These are phyloP conservation scores for Irpex rosettiformis DNA, from an alignment of 1,284 basidiomycete genomes.

Conservation along the genomic window DNA sequence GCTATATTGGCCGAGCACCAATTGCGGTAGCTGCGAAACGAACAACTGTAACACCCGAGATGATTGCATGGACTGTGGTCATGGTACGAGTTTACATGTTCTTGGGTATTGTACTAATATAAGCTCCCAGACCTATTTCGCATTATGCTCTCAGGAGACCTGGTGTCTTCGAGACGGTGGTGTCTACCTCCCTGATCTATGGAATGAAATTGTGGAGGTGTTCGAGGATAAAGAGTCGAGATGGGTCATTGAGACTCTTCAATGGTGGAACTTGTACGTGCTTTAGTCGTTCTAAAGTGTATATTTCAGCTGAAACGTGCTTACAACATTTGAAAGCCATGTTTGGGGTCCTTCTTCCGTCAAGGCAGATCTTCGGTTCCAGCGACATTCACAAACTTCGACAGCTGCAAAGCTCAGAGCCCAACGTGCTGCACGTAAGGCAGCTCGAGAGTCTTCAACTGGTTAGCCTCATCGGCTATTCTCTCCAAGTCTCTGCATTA, in stretches of 20 bases:
- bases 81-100: not conserved
- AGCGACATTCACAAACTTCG: not conserved
- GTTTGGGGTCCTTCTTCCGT: not conserved
- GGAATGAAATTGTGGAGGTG: not conserved
- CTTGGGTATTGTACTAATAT: not conserved
- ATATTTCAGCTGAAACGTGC: not conserved
- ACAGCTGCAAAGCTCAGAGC: not conserved
- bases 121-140: not conserved
- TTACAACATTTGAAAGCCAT: not conserved
- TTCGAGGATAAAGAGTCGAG: not conserved
- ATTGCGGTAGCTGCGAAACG: not conserved
- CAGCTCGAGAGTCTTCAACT: not conserved
- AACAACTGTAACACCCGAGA: not conserved
- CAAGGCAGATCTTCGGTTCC: not conserved
- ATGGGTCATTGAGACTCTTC: not conserved
- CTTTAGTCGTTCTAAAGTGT: not conserved
- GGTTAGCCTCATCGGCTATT: not conserved
- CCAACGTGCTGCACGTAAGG: not conserved
- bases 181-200: not conserved
- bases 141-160: not conserved
- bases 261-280: not conserved
- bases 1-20: not conserved
- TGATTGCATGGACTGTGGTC: not conserved
- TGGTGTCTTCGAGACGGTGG: not conserved
- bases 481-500: not conserved